Conservation (phyloP, 73 alveolate species). For the Paramecium tetraurelia region DNA sequence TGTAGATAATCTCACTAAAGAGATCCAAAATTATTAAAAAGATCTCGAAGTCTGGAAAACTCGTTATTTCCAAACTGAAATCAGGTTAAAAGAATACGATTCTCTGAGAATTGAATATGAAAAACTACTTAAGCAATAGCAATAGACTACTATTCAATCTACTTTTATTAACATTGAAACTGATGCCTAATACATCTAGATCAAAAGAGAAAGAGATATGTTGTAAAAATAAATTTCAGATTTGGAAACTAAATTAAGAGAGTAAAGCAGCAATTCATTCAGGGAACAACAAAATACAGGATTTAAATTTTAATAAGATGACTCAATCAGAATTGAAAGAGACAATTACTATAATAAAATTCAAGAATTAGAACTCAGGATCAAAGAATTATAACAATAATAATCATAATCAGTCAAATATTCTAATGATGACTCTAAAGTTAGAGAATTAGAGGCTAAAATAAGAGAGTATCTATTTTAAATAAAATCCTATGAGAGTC, state of each 20-base stretch:
- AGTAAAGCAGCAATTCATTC: background rate
- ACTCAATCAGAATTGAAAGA: background rate
- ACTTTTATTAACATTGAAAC: background rate
- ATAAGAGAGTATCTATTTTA: background rate
- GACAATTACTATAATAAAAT: background rate
- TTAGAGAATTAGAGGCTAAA: background rate
- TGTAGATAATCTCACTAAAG: background rate
- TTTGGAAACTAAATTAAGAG: background rate
- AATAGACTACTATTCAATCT: background rate
- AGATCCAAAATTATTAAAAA: background rate
- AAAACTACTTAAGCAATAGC: background rate
- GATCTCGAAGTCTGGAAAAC: background rate
- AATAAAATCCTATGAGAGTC: background rate
- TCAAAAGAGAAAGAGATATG: background rate
- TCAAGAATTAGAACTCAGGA: background rate
- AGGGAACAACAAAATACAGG: background rate
- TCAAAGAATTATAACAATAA: background rate
- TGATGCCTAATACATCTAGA: background rate
- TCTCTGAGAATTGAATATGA: background rate
- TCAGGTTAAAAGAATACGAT: constrained; percentile 20
- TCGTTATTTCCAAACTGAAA: background rate
- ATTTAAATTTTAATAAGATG: background rate
- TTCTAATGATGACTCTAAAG: background rate
- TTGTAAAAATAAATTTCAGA: background rate
- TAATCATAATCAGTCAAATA: background rate